phyloP scores from a whole-genome alignment of 139 green algal species.

The Coelastrella sp. region DNA sequence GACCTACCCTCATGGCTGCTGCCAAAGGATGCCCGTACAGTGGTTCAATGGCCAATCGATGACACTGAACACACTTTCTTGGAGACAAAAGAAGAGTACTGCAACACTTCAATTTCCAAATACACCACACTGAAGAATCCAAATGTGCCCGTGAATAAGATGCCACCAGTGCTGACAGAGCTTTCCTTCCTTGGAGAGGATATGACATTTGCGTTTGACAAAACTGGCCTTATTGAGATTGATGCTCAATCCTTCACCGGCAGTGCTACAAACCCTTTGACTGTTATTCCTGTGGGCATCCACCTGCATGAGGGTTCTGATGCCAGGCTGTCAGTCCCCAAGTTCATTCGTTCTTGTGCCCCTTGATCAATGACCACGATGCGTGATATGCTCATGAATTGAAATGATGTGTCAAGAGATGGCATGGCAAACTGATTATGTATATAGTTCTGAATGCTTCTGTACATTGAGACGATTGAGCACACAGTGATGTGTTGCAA shows the following conservation, averaged over 20 bases:
- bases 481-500: no score
- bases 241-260: not conserved
- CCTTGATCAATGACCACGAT: not conserved
- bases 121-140: conserved; percentile 5
- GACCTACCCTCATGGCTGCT: conserved; percentile 16
- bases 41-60: conserved; percentile 34
- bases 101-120: not conserved
- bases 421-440: not conserved
- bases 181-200: not conserved
- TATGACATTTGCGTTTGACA: not conserved
- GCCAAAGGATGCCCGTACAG: not conserved
- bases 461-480: no score
- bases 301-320: not conserved
- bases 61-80: conserved; percentile 21
- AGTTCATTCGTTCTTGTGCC: not conserved
- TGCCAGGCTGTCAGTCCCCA: not conserved
- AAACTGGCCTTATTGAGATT: not conserved
- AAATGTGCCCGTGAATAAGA: not conserved
- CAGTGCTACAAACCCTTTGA: not conserved
- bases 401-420: not conserved
- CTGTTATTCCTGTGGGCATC: not conserved
- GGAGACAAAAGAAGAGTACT: not conserved
- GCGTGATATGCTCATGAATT: no score
- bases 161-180: conserved; percentile 22
- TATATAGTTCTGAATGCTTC: not conserved